phyloP scores from a whole-genome alignment of 331 rosid genomes.

The Malus hybrid region DNA sequence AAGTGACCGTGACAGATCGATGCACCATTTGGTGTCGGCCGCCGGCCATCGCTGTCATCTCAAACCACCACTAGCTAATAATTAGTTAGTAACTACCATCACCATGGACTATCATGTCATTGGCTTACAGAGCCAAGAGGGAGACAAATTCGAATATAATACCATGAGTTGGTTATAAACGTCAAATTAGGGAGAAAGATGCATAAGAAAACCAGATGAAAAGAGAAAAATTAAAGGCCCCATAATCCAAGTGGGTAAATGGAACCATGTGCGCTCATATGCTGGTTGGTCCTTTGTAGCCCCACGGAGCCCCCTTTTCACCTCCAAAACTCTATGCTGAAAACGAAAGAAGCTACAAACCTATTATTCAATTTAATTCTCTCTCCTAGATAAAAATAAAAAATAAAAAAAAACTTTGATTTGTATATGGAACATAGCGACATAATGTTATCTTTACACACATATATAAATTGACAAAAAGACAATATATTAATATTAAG shows the following conservation, averaged over 20 bases:
- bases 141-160: background rate
- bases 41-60: background rate
- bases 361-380: background rate
- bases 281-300: constrained; percentile 29
- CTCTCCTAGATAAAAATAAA: too few relatives aligned
- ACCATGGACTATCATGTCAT: background rate
- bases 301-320: constrained; percentile 29
- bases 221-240: background rate
- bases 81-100: background rate
- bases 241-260: constrained; percentile 30
- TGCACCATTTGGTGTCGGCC: background rate
- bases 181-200: background rate
- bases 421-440: too few relatives aligned
- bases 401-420: too few relatives aligned
- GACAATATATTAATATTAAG: too few relatives aligned
- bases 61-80: background rate
- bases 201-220: background rate
- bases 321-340: constrained; percentile 17
- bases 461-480: too few relatives aligned
- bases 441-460: too few relatives aligned
- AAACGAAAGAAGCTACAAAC: constrained; percentile 1
- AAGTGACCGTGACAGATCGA: background rate
- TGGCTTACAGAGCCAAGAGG: background rate
- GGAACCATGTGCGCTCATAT: constrained; percentile 42
- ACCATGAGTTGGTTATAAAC: background rate